Conservation (phyloP, 208 protist genomes). For the Leishmania martiniquensis region DNA sequence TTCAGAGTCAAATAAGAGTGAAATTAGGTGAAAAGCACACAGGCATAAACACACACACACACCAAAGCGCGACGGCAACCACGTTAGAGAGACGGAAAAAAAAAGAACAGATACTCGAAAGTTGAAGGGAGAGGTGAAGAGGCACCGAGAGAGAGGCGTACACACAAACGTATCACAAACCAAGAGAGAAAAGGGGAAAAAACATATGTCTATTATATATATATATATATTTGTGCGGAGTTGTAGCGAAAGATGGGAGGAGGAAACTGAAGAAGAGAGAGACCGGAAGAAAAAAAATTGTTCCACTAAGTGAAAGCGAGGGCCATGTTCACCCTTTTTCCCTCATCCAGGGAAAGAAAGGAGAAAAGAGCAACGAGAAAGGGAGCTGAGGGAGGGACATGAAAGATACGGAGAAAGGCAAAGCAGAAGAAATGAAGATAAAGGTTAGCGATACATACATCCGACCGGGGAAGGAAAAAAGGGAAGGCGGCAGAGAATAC, state of each 20-base stretch:
- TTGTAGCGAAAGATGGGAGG: neutral
- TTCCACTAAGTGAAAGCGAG: neutral
- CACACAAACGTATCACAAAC: neutral
- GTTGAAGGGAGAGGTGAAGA: neutral
- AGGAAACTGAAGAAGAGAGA: neutral
- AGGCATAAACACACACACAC: neutral
- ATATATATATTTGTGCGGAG: neutral
- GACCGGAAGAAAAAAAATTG: neutral
- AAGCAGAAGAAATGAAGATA: conserved; percentile 10
- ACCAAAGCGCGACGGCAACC: neutral
- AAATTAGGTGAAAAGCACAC: conserved; percentile 10
- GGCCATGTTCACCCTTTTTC: neutral
- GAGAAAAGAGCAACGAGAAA: neutral
- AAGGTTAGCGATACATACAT: conserved; percentile 10
- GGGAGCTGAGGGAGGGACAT: neutral
- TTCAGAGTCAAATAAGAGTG: conserved; percentile 1
- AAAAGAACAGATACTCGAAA: neutral
- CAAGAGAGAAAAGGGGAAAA: neutral
- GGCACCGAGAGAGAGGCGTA: neutral
- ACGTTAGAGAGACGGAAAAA: neutral
- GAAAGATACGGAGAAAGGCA: conserved; percentile 2
- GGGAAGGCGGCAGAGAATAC: neutral
- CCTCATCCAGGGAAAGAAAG: neutral
- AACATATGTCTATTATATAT: neutral
- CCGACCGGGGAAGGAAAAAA: conserved; percentile 10